These are phyloP conservation scores for Xylariaceae sp. DNA, from an alignment of 2,329 filamentous ascomycete species.

Conservation along the genomic window DNA sequence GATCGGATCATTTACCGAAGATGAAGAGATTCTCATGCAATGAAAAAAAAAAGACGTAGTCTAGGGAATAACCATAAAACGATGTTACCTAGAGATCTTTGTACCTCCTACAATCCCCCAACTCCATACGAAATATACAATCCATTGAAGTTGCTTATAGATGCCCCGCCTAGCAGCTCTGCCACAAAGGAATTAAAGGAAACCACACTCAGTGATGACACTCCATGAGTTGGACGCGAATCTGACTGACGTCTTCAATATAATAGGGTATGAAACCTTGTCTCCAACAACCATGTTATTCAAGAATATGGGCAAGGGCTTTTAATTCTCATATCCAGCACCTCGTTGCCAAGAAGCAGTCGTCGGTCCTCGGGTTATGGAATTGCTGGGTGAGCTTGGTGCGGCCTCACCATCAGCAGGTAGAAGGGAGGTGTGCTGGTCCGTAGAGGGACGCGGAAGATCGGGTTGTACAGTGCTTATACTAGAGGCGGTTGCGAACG, in stretches of 20 bases:
- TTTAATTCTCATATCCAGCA: constrained; percentile 45
- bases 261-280: background rate
- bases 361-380: constrained; percentile 36
- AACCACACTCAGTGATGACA: background rate
- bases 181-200: background rate
- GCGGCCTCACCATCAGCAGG: background rate
- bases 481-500: constrained; percentile 18
- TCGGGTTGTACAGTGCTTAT: constrained; percentile 29
- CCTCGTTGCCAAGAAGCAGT: constrained; percentile 49
- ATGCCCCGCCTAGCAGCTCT: background rate
- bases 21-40: background rate
- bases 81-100: constrained; percentile 2
- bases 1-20: background rate
- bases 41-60: background rate
- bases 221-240: background rate
- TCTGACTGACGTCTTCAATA: constrained; percentile 1
- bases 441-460: constrained; percentile 41
- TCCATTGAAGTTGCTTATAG: background rate
- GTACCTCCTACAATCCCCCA: constrained; percentile 2
- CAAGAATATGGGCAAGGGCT: background rate
- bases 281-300: background rate
- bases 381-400: background rate
- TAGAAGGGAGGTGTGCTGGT: constrained; percentile 40
- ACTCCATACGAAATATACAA: constrained; percentile 8
- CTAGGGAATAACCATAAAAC: constrained; percentile 6